Base-by-base conservation (phyloP, 1,284 basidiomycete species). In the Fomitiporia mediterranea region DNA sequence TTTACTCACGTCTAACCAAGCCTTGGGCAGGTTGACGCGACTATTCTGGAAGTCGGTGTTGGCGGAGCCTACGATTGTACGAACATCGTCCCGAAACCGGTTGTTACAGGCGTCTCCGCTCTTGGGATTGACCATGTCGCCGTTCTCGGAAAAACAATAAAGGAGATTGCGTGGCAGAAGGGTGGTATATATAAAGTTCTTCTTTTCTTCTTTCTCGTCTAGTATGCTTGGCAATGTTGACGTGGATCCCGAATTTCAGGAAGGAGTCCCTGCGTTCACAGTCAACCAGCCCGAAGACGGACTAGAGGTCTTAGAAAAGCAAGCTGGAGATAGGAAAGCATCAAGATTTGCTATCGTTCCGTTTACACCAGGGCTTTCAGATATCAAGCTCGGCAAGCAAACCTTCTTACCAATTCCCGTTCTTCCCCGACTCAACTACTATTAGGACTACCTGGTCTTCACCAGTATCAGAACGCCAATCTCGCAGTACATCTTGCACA, bases 31-130 rank as follows among this genome's bases (percentile, higher is more conserved):
- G 86, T 91, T 15, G 85, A 94, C 64, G 94, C 93, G 3, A 94
- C 95, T 0, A 83, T 99, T 43, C 79, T 99, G 30, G 97, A 99
- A 77, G 97, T 99, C 35, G 97, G 97, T 13, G 90, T 99, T 19
- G 97, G 97, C 15, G 97, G 97, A 19, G 80, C 83, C 23, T 94
- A 92, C 67, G 97, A 99, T 69, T 94, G 93, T 65, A 99, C 97
- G 28, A 99, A 99, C 67, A 85, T 98, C 60, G 93, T 99, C 0
- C 94, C 93, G 0, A 82, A 81, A 59, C 97, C 97, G 0, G 69
- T 95, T 19, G 90, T 91, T 3, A 92, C 95, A 0, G 97, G 94
- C 5, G 79, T 99, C 39, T 91, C 94, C 5, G 82, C 94, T 8
- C 79, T 99, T 4, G 97, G 97, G 0, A 80, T 99, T 58, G 97